Base-by-base conservation (phyloP, 148 eudicot genomes). In the Fallopia convolvulus region DNA sequence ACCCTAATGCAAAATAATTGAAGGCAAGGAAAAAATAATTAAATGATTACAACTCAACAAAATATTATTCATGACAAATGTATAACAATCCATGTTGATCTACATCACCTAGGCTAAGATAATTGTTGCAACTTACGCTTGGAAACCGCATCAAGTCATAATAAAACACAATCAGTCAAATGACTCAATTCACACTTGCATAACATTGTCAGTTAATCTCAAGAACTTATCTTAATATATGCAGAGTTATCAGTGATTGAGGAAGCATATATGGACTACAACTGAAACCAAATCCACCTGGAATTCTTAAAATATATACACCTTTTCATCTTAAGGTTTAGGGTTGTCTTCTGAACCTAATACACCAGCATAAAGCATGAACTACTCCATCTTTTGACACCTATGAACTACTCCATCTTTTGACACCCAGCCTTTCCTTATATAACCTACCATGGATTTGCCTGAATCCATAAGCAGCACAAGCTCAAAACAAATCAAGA, bases 271-370 rank as follows among this genome's bases (percentile, higher is more conserved):
- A 52, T 52, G 56, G 20, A 20, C 56, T 42, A 44, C 47, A 44
- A 6, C 61, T 68, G 18, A 68, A 33, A 68, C 72, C 72, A 68
- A 68, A 68, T 68, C 72, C 72, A 68, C 44, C 20, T 68, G 9
- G 3, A 68, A 36, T 65, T 13, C 41, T 65, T 65, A 65, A 30
- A 23, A 18, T 55, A n/a, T 36, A 17, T 3, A 30, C 0, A 39
- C 21, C 72, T 68, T 33, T 33, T 68, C 44, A 68, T 39, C 10
- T 68, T 68, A 15, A 68, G 72, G 72, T 68, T 36, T 36, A 68
- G 72, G 20, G 36, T 15, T 39, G 10, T 33, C 12, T 4, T 15
- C 72, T 18, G 36, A 55, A 68, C 72, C 72, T 14, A 68, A 68
- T 68, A 68, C 72, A 68, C 72, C 72, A 15, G 32, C 6, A 36